Evolutionary conservation across 257 asterid genomes (phyloP).

Genomic region (Solanum arcanum): DNA sequence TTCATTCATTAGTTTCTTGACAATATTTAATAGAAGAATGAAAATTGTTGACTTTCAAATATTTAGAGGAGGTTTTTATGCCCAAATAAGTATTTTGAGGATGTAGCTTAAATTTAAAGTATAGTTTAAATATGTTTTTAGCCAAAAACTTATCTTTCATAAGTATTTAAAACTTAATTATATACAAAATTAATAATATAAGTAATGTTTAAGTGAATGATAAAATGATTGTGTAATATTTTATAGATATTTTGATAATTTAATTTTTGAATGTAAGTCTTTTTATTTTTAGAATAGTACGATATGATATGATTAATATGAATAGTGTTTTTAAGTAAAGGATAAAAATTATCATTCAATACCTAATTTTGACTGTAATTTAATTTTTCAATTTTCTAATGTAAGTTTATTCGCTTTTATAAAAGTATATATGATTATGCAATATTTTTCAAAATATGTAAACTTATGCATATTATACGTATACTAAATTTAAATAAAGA

Average conservation of each 20-base stretch:
- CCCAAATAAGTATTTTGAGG: not conserved
- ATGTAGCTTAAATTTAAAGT: too few relatives aligned
- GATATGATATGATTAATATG: not conserved
- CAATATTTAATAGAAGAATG: not conserved
- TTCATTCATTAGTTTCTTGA: too few relatives aligned
- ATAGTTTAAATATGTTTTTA: too few relatives aligned
- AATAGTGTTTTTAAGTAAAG: not conserved
- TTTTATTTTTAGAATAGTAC: not conserved
- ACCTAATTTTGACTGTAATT: not conserved
- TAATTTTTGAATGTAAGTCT: not conserved
- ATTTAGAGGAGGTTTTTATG: not conserved
- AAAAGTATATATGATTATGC: not conserved
- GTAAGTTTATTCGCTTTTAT: too few relatives aligned
- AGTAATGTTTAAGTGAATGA: not conserved
- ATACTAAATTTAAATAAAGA: not conserved
- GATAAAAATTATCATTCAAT: not conserved
- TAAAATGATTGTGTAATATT: not conserved
- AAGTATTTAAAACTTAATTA: not conserved
- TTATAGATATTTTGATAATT: not conserved
- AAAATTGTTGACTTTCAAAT: too few relatives aligned
- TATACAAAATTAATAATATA: not conserved
- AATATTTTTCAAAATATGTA: too few relatives aligned
- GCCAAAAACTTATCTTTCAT: not conserved
- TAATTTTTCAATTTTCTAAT: too few relatives aligned
- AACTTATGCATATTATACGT: not conserved